phyloP scores from a whole-genome alignment of 306 rosid species.

The Aeschynomene evenia region DNA sequence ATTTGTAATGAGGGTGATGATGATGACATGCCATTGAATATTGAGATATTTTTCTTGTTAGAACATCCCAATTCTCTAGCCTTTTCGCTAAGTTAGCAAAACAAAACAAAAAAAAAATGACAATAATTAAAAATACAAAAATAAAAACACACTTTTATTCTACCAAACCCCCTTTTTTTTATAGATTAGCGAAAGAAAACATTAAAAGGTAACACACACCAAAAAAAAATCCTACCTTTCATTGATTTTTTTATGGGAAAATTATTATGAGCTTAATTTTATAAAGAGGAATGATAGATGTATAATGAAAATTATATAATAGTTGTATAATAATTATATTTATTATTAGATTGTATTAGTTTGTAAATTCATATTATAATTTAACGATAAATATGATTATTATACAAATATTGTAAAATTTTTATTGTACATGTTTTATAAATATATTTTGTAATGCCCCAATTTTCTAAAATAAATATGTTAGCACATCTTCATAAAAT shows the following conservation, averaged over 20 bases:
- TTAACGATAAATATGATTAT: too few relatives aligned
- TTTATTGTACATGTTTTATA: too few relatives aligned
- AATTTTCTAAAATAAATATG: too few relatives aligned
- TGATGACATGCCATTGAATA: neutral
- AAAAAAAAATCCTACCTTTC: neutral
- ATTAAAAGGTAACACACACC: neutral
- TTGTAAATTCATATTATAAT: too few relatives aligned
- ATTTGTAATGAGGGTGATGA: neutral
- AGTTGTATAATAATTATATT: too few relatives aligned
- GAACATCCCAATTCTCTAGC: neutral
- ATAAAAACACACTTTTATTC: neutral
- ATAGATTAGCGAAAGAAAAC: neutral
- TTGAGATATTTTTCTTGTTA: neutral
- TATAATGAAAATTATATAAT: too few relatives aligned
- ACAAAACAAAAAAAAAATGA: too few relatives aligned
- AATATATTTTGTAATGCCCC: too few relatives aligned
- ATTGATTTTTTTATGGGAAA: neutral
- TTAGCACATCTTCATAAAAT: too few relatives aligned
- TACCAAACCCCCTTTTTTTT: neutral
- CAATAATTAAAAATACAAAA: neutral
- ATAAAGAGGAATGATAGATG: too few relatives aligned
- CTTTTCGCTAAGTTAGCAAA: neutral
- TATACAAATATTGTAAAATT: too few relatives aligned
- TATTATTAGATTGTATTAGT: too few relatives aligned
- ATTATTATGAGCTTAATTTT: neutral